Conservation (phyloP, 192 early-diverging fungal genomes). For the Kickxella alabastrina region DNA sequence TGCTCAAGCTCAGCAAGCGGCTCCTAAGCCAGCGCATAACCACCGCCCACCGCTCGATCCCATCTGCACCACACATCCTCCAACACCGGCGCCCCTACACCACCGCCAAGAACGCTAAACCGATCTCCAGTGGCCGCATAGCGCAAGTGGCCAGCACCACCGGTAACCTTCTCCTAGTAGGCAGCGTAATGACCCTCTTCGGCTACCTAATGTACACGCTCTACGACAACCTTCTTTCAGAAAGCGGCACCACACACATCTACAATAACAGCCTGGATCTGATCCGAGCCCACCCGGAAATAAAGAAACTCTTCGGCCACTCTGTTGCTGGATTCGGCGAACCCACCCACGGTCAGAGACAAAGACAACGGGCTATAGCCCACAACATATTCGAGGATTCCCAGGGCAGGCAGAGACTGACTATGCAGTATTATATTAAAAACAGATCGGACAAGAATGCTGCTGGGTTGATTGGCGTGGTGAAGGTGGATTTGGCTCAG, state of each 20-base stretch:
- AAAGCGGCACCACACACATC: slow-evolving; percentile 31
- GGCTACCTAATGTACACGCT: slow-evolving; percentile 42
- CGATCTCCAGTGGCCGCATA: too few relatives aligned
- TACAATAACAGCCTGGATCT: slow-evolving; percentile 48
- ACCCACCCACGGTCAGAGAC: slow-evolving; percentile 40
- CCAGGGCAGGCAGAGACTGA: slow-evolving; percentile 10
- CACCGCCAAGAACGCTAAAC: too few relatives aligned
- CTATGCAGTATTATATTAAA: slow-evolving; percentile 35
- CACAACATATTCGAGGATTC: slow-evolving; percentile 24
- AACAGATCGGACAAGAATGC: slow-evolving; percentile 2
- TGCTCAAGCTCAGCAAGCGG: too few relatives aligned
- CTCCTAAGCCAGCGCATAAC: too few relatives aligned
- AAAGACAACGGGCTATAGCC: slow-evolving; percentile 37
- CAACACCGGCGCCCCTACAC: too few relatives aligned
- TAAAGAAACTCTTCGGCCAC: slow-evolving; percentile 20
- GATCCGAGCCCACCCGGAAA: slow-evolving; percentile 33
- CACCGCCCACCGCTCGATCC: too few relatives aligned
- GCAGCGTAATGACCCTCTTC: slow-evolving; percentile 35
- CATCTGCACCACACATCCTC: too few relatives aligned
- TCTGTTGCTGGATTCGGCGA: slow-evolving; percentile 32
- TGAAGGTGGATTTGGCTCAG: slow-evolving; percentile 20
- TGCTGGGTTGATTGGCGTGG: slow-evolving; percentile 17
- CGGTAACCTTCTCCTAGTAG: slow-evolving; percentile 30
- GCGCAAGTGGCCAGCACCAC: slow-evolving; percentile 14
- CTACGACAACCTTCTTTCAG: slow-evolving; percentile 43